A percentile compares a stretch with the other conserved stretches of the same genome.
phyloP scores from a whole-genome alignment of 495 filamentous ascomycete species.

The Penicillium manginii region DNA sequence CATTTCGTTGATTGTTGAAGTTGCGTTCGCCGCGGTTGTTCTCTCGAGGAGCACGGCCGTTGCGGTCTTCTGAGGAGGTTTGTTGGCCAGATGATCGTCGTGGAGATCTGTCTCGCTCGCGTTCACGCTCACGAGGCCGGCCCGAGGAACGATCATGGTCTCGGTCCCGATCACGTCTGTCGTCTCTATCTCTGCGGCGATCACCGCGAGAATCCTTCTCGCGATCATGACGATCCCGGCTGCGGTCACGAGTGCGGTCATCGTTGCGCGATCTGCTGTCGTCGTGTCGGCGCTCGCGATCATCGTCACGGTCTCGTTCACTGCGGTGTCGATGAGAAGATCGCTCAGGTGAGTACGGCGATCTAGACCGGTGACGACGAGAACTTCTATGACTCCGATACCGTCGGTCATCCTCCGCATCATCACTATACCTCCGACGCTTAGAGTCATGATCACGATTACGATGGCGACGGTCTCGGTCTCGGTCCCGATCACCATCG shows the following conservation, averaged over 20 bases:
- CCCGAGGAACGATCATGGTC: conserved; percentile 14
- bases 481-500: conserved; percentile 23
- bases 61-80: conserved; percentile 18
- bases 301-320: conserved; percentile 30
- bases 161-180: conserved; percentile 28
- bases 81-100: conserved; percentile 20
- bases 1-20: conserved; percentile 19
- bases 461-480: conserved; percentile 24
- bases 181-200: conserved; percentile 31
- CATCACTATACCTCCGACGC: conserved; percentile 35
- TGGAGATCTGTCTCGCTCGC: conserved; percentile 28
- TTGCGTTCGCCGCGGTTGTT: neutral
- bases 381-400: conserved; percentile 29
- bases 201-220: conserved; percentile 22
- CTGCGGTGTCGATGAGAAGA: conserved; percentile 34
- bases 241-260: conserved; percentile 19
- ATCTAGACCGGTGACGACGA: conserved; percentile 42
- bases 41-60: conserved; percentile 8
- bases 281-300: conserved; percentile 14
- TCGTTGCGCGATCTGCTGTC: neutral
- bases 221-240: conserved; percentile 26
- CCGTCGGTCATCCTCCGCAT: conserved; percentile 33
- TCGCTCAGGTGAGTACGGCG: conserved; percentile 32
- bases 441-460: conserved; percentile 31
- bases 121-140: conserved; percentile 3